Percentiles rank a stretch among this genome's conserved stretches.
phyloP scores from a whole-genome alignment of 805 yeast genomes.

The Priceomyces medius region DNA sequence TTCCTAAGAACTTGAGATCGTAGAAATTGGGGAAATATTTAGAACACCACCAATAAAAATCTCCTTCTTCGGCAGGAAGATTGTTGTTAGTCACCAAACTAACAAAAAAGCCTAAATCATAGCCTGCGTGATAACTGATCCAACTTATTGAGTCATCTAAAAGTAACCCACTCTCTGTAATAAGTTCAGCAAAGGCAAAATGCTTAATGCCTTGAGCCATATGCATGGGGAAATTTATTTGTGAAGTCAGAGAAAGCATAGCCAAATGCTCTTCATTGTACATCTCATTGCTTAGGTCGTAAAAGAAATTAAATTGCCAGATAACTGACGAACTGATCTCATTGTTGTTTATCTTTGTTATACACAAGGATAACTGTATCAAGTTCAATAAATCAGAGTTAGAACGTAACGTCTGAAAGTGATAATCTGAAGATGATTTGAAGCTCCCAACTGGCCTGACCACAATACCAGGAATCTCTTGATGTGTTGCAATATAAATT shows the following conservation, averaged over 20 bases:
- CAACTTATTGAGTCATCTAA: slow-evolving; percentile 71
- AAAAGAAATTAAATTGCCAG: slow-evolving; percentile 96
- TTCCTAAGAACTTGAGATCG: slow-evolving; percentile 67
- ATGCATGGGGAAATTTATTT: slow-evolving; percentile 72
- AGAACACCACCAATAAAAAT: slow-evolving; percentile 67
- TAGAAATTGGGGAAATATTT: slow-evolving; percentile 78
- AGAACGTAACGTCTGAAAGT: slow-evolving; percentile 90
- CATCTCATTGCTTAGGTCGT: slow-evolving; percentile 78
- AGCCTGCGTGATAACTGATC: slow-evolving; percentile 92
- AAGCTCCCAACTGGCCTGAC: slow-evolving; percentile 96
- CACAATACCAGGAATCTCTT: slow-evolving; percentile 94
- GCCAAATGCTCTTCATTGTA: slow-evolving; percentile 82
- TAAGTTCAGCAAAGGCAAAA: slow-evolving; percentile 75
- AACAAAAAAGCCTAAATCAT: slow-evolving; percentile 87
- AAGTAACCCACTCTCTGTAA: slow-evolving; percentile 83
- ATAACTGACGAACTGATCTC: slow-evolving; percentile 71
- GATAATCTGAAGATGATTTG: slow-evolving; percentile 86
- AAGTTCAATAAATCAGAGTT: slow-evolving; percentile 85
- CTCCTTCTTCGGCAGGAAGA: slow-evolving; percentile 80
- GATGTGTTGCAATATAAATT: slow-evolving; percentile 67
- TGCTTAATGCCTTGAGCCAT: slow-evolving; percentile 75
- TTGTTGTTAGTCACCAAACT: slow-evolving; percentile 70
- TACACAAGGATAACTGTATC: slow-evolving; percentile 63
- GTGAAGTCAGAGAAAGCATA: slow-evolving; percentile 74
- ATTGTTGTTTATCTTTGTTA: slow-evolving; percentile 34